These are phyloP conservation scores for Cruciata laevipes DNA, from an alignment of 257 asterid genomes.

Conservation along the genomic window DNA sequence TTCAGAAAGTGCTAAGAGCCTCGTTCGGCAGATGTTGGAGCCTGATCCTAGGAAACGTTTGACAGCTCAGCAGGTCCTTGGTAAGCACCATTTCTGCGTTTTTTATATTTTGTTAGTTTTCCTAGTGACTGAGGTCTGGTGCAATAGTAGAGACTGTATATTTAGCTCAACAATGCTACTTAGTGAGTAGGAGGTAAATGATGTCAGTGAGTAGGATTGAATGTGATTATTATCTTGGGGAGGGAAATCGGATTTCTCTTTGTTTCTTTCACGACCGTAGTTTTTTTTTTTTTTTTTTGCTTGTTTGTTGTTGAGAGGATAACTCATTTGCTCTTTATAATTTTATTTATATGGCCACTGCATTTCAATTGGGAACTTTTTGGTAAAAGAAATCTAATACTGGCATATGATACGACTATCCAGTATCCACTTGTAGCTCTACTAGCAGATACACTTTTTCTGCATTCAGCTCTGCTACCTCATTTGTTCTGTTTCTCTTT, in stretches of 20 bases:
- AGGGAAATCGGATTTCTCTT: background rate
- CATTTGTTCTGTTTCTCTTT: background rate
- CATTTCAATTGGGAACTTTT: background rate
- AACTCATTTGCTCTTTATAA: background rate
- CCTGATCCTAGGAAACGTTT: conserved; percentile 74
- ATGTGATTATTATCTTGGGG: background rate
- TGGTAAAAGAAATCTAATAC: background rate
- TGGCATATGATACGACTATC: background rate
- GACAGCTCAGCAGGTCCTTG: conserved; percentile 92
- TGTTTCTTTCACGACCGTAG: background rate
- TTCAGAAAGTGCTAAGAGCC: conserved; percentile 76
- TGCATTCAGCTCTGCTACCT: background rate
- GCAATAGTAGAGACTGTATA: background rate
- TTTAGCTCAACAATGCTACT: background rate
- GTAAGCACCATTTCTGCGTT: conserved; percentile 33
- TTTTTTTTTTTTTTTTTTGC: background rate
- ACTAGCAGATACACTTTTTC: background rate
- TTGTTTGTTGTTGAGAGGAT: background rate
- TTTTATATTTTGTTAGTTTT: background rate
- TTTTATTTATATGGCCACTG: background rate
- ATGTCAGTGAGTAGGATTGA: background rate
- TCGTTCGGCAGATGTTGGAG: conserved; percentile 82
- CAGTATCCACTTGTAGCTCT: no score
- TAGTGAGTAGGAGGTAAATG: background rate
- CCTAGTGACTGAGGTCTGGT: background rate